A percentile compares a stretch with the other conserved stretches of the same genome.
phyloP scores from a whole-genome alignment of 2,329 filamentous ascomycete genomes.

The Ophiostoma australiae region DNA sequence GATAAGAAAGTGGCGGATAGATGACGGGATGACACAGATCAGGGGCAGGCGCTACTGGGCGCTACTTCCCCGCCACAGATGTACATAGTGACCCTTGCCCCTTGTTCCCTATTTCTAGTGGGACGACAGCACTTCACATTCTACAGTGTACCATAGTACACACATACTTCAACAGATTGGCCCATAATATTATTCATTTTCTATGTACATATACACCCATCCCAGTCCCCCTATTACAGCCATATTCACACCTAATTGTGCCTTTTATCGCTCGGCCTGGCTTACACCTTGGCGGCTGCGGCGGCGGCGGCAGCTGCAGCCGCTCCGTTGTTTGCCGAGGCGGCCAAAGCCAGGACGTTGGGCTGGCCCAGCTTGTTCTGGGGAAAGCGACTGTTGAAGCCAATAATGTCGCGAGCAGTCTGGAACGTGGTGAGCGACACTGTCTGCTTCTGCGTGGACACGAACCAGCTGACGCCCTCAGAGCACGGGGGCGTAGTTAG shows the following conservation, averaged over 20 bases:
- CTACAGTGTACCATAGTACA: neutral
- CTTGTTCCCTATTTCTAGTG: neutral
- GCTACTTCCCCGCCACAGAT: neutral
- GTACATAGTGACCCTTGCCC: neutral
- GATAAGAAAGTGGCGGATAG: conserved; percentile 7
- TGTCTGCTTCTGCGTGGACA: conserved; percentile 41
- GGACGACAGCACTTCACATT: neutral
- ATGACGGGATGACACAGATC: neutral
- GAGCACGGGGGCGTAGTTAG: conserved; percentile 48
- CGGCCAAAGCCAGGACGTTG: conserved; percentile 33
- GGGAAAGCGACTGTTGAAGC: conserved; percentile 45
- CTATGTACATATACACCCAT: neutral
- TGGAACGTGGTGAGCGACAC: conserved; percentile 39
- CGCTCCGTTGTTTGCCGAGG: conserved; percentile 13
- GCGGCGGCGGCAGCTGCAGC: neutral
- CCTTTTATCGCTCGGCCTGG: neutral
- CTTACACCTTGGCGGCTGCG: neutral
- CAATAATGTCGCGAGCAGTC: conserved; percentile 41
- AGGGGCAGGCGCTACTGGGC: neutral
- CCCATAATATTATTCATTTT: conserved; percentile 1
- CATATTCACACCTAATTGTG: neutral
- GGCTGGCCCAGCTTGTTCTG: conserved; percentile 41
- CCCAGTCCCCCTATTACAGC: neutral
- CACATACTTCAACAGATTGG: neutral
- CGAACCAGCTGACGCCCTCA: conserved; percentile 46